Evolutionary conservation across 441 rosid genomes (phyloP), one percentile per base, ranked within the genome.

Genomic region (Jatropha multifida): DNA sequence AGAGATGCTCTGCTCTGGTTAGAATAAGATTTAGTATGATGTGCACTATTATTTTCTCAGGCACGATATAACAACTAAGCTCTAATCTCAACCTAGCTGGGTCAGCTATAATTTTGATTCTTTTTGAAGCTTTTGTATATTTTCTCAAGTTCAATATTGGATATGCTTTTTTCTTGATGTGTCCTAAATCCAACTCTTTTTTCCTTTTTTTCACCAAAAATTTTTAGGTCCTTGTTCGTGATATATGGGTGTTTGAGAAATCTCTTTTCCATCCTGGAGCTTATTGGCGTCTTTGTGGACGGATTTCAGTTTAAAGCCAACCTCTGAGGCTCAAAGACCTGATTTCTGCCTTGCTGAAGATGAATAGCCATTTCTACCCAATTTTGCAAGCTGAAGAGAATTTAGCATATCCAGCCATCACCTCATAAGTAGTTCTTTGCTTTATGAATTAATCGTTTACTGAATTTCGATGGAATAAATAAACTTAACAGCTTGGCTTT

Each of bases 211-310:
- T 61, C 44, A 49, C 71, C 37, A 26, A 26, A 46, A 69, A 70
- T 75, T 68, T 69, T 60, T 83, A 95, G 99, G 84, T 93, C 58
- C 97, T 95, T 75, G 97, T 95, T 61, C 92, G 91, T 15, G 94
- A 92, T 56, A 92, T 95, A 42, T 95, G 98, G 99, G 98, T 95
- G 54, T 90, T 95, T 42, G 98, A 93, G 90, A 93, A 95, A 81
- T 95, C 97, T 73, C 89, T 92, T 20, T 95, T 93, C 80, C 97
- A 95, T 62, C 73, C 84, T 12, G 95, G 89, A 82, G 88, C 99
- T 75, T 81, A 79, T 75, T 95, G 99, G 99, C 95, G 97, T 72
- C 97, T 95, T 49, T 93, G 98, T 66, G 97, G 97, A 70, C 83
- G 92, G 64, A 87, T 92, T 79, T 77, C 83, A 49, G 42, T 85